A percentile compares a stretch with the other conserved stretches of the same genome.
These are phyloP conservation scores for Vickermania ingenoplastis DNA, from an alignment of 208 protist species.

Conservation along the genomic window DNA sequence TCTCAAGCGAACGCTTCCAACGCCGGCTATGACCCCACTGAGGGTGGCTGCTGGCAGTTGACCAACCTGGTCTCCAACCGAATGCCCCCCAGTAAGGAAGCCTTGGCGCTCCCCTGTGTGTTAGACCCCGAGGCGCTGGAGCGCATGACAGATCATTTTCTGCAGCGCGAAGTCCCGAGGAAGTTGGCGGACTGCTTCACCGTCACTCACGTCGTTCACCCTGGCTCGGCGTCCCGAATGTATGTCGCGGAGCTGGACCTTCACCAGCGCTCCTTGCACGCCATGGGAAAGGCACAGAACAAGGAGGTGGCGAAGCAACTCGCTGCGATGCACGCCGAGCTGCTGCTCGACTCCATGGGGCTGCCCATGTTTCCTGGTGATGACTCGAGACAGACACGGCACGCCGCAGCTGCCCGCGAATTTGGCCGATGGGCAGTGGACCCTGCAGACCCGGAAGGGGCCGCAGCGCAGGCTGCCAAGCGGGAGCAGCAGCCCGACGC, in stretches of 20 bases:
- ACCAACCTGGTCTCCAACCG: constrained; percentile 48
- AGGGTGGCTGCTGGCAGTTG: constrained; percentile 64
- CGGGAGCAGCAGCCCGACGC: constrained; percentile 3
- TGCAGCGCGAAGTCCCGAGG: constrained; percentile 25
- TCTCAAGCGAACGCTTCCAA: neutral
- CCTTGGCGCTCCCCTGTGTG: constrained; percentile 58
- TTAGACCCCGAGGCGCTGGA: constrained; percentile 40
- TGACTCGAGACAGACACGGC: constrained; percentile 30
- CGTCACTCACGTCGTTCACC: constrained; percentile 17
- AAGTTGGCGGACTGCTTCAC: constrained; percentile 24
- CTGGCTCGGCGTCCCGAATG: constrained; percentile 30
- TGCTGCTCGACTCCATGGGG: constrained; percentile 61
- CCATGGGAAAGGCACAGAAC: constrained; percentile 45
- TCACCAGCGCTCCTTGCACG: constrained; percentile 12
- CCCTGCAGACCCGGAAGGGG: constrained; percentile 6
- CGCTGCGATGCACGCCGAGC: constrained; percentile 75
- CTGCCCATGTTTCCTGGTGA: constrained; percentile 50
- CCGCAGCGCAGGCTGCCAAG: neutral
- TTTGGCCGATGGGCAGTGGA: constrained; percentile 71
- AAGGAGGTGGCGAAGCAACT: constrained; percentile 47
- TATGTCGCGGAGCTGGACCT: constrained; percentile 48
- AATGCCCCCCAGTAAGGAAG: constrained; percentile 44
- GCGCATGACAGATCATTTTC: constrained; percentile 49
- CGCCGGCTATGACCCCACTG: constrained; percentile 53
- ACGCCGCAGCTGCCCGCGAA: constrained; percentile 36